Percentiles rank a stretch among this genome's conserved stretches.
These are phyloP conservation scores for Solanum aculeatissimum DNA, from an alignment of 305 asterid species.

Conservation along the genomic window DNA sequence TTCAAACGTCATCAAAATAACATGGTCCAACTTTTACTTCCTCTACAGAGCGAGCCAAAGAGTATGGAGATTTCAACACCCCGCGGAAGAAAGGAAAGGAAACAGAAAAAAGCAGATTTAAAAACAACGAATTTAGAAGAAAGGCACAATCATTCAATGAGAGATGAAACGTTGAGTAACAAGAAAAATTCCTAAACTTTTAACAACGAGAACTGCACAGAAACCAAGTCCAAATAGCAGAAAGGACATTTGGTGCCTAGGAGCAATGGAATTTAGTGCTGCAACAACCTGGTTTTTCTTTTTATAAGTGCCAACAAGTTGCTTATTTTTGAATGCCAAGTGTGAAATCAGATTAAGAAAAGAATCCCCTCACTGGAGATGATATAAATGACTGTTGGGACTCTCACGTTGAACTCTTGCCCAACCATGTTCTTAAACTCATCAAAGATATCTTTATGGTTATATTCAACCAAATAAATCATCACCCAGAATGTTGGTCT, in stretches of 20 bases:
- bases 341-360: not conserved
- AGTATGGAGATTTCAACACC: not conserved
- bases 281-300: not conserved
- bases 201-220: not conserved
- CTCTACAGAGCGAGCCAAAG: not conserved
- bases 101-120: not conserved
- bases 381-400: not conserved
- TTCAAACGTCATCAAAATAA: not conserved
- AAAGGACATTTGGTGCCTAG: not conserved
- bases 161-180: not conserved
- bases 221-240: not conserved
- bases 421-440: not conserved
- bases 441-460: not conserved
- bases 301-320: not conserved
- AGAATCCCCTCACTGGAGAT: not conserved
- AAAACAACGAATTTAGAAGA: not conserved
- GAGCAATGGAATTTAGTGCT: not conserved
- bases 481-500: not conserved
- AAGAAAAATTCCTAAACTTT: not conserved
- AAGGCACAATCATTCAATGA: not conserved
- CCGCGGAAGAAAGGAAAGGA: not conserved
- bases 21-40: not conserved
- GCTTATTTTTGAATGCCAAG: not conserved
- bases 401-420: not conserved
- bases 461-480: not conserved